phyloP scores from a whole-genome alignment of 1,284 basidiomycete species.

The Cryptococcus sp. region DNA sequence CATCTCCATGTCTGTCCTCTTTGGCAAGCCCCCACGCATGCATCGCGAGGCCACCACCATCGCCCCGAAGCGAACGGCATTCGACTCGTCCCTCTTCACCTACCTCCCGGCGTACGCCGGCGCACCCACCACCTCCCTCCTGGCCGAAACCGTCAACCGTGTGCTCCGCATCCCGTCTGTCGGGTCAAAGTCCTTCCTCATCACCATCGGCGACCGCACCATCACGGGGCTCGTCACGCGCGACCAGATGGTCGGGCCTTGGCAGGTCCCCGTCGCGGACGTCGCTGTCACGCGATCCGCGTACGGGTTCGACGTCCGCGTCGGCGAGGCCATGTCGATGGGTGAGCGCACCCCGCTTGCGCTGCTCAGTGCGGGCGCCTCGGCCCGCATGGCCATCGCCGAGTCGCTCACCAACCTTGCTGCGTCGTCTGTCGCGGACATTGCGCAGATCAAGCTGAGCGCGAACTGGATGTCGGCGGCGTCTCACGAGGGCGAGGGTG shows the following conservation, averaged over 20 bases:
- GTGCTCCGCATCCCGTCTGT: slow-evolving; percentile 89
- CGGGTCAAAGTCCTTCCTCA: slow-evolving; percentile 93
- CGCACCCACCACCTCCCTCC: slow-evolving; percentile 49
- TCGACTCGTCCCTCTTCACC: slow-evolving; percentile 67
- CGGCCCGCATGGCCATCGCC: slow-evolving; percentile 92
- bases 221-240: slow-evolving; percentile 92
- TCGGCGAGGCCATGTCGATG: slow-evolving; percentile 95
- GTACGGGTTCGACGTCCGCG: slow-evolving; percentile 83
- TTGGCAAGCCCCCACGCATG: slow-evolving; percentile 96
- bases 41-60: slow-evolving; percentile 66
- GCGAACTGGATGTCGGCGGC: slow-evolving; percentile 99
- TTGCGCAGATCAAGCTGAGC: slow-evolving; percentile 82
- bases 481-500: slow-evolving; percentile 83
- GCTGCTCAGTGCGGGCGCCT: slow-evolving; percentile 78
- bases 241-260: slow-evolving; percentile 99
- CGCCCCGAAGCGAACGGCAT: slow-evolving; percentile 56
- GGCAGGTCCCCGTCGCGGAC: slow-evolving; percentile 97
- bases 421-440: slow-evolving; percentile 70
- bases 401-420: slow-evolving; percentile 90
- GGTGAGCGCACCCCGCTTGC: slow-evolving; percentile 94
- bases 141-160: slow-evolving; percentile 67
- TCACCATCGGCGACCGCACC: slow-evolving; percentile 94
- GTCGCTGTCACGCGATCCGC: slow-evolving; percentile 92
- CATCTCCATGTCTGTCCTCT: slow-evolving; percentile 90
- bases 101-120: slow-evolving; percentile 57